A percentile compares a stretch with the other conserved stretches of the same genome.
phyloP scores from a whole-genome alignment of 768 basidiomycete genomes.

The Clavaria fumosa region DNA sequence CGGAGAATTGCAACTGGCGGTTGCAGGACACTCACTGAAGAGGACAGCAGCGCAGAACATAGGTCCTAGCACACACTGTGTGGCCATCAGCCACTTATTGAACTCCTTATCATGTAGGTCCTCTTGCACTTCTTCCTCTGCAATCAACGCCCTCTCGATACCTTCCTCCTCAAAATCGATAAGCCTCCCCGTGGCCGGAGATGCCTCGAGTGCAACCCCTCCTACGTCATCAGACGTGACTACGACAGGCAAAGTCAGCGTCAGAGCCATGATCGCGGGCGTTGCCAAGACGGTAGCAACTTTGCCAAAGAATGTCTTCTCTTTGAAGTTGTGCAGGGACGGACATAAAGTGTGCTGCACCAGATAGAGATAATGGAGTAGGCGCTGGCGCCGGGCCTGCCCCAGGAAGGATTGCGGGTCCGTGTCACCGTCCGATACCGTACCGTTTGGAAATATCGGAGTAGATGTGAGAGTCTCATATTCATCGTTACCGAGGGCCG shows the following conservation, averaged over 20 bases:
- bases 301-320: conserved; percentile 56
- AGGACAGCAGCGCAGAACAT: conserved; percentile 59
- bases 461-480: conserved; percentile 34
- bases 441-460: conserved; percentile 37
- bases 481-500: conserved; percentile 5
- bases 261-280: conserved; percentile 75
- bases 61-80: conserved; percentile 73
- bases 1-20: conserved; percentile 1
- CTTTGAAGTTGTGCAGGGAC: conserved; percentile 56
- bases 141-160: conserved; percentile 49
- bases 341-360: conserved; percentile 66
- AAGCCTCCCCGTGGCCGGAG: conserved; percentile 26
- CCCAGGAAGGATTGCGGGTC: conserved; percentile 31
- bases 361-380: conserved; percentile 22
- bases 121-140: conserved; percentile 59
- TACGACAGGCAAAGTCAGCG: conserved; percentile 84
- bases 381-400: conserved; percentile 26
- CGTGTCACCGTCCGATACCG: conserved; percentile 22
- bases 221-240: conserved; percentile 35
- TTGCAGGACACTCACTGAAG: conserved; percentile 50
- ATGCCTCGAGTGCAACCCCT: conserved; percentile 23
- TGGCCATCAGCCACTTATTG: conserved; percentile 74
- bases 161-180: conserved; percentile 68
- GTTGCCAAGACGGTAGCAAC: conserved; percentile 67
- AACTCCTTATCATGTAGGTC: conserved; percentile 49